A percentile compares a stretch with the other conserved stretches of the same genome.
These are phyloP conservation scores for Vitis cinerea DNA, from an alignment of 164 flowering plant species.

Conservation along the genomic window DNA sequence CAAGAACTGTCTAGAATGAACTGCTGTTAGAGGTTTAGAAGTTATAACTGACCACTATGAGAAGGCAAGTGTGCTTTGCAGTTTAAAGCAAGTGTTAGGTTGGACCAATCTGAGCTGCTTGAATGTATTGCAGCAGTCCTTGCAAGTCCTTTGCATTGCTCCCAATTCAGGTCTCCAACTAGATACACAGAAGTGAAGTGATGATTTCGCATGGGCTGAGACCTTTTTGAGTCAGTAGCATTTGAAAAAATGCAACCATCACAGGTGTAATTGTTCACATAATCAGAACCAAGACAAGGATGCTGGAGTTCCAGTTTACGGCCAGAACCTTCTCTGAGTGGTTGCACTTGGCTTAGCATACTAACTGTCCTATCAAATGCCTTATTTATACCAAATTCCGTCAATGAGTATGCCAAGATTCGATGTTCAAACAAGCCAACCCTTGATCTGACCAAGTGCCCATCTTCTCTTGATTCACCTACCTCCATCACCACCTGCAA, in stretches of 20 bases:
- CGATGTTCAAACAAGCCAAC: conserved; percentile 44
- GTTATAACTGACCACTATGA: conserved; percentile 26
- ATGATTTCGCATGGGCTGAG: conserved; percentile 10
- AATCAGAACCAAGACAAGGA: conserved; percentile 59
- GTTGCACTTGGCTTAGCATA: conserved; percentile 37
- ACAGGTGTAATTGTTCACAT: conserved; percentile 49
- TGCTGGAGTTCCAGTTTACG: conserved; percentile 40
- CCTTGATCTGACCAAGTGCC: conserved; percentile 34
- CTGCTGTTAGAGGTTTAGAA: neutral
- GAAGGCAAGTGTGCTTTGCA: conserved; percentile 28
- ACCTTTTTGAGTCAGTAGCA: conserved; percentile 3
- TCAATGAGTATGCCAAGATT: conserved; percentile 55
- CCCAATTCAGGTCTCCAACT: conserved; percentile 62
- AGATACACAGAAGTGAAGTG: conserved; percentile 26
- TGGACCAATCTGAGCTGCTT: conserved; percentile 39
- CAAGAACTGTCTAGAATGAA: neutral
- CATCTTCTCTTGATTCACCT: conserved; percentile 20
- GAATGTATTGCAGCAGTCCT: conserved; percentile 47
- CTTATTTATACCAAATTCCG: conserved; percentile 60
- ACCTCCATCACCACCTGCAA: conserved; percentile 63
- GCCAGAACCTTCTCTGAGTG: conserved; percentile 9
- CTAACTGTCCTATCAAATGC: conserved; percentile 64
- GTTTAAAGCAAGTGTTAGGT: conserved; percentile 14
- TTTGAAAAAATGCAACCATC: conserved; percentile 32
- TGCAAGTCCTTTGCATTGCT: conserved; percentile 49